phyloP scores from a whole-genome alignment of 768 basidiomycete genomes.

The Podaxis sp. region DNA sequence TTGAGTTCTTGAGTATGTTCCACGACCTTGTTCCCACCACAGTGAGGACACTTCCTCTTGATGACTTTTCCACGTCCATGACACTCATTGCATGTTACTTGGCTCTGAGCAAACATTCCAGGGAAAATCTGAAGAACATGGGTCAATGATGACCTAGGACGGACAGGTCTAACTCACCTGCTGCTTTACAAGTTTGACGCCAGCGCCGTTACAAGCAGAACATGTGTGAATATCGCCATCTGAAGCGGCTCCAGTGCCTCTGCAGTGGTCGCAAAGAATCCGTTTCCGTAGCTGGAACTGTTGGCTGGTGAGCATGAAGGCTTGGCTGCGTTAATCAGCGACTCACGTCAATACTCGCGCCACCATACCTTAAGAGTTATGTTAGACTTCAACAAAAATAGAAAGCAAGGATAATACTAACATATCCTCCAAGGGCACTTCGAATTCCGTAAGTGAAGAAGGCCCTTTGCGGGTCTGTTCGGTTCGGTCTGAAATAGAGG shows the following conservation, averaged over 20 bases:
- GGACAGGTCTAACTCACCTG: constrained; percentile 42
- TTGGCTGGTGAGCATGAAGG: constrained; percentile 11
- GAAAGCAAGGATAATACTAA: constrained; percentile 30
- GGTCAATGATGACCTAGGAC: neutral
- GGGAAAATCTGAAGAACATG: constrained; percentile 69
- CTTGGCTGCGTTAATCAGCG: constrained; percentile 18
- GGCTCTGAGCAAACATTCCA: constrained; percentile 91
- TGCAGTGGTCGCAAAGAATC: constrained; percentile 94
- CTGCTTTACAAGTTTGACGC: constrained; percentile 83
- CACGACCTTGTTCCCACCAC: constrained; percentile 77
- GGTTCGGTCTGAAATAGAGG: constrained; percentile 37
- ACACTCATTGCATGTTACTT: constrained; percentile 82
- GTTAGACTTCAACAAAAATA: constrained; percentile 14
- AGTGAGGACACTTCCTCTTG: constrained; percentile 77
- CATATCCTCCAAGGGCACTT: constrained; percentile 86
- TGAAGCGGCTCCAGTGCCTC: constrained; percentile 91
- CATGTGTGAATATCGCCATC: constrained; percentile 89
- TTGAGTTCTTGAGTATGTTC: constrained; percentile 82
- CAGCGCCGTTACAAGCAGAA: constrained; percentile 77
- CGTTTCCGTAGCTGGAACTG: constrained; percentile 93
- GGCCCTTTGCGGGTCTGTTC: constrained; percentile 77
- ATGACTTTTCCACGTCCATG: constrained; percentile 82
- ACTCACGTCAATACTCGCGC: constrained; percentile 78
- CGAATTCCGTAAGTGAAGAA: constrained; percentile 77
- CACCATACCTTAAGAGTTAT: constrained; percentile 63